Base-by-base conservation (phyloP, 306 rosid species). In the Prunus dulcis region DNA sequence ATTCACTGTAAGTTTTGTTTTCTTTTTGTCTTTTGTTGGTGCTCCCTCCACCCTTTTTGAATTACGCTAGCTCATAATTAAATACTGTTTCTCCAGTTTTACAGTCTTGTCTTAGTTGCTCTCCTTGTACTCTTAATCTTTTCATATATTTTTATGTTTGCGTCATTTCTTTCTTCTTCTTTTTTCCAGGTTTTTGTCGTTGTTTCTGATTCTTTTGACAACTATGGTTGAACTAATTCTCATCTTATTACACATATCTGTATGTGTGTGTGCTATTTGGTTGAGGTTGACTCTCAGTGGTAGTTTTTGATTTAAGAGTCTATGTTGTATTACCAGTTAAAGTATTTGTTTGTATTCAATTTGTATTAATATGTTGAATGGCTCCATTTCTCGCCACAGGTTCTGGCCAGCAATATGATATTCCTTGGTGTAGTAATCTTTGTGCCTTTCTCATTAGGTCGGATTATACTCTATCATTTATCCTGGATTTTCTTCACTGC, bases 391-490 rank as follows among this genome's bases (percentile, higher is more conserved):
- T 79, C 25, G 79, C 38, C 82, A 82, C 90, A 96, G 99, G 99
- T 96, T 72, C 85, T 96, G 74, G 99, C 98, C 3, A 96, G 99
- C 89, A 96, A 96, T 87, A 92, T 96, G 99, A 96, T 96, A 89
- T 96, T 96, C 88, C 97, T 96, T 67, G 99, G 96, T 10, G 96
- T 91, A 41, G 96, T 96, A 58, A 91, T 96, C 86, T 88, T 92
- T 84, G 90, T 96, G 77, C 99, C 99, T 47, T 96, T 96, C 75
- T 84, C 98, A 30, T 79, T 96, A 64, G 99, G 99, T 69, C 97
- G 99, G 30, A 60, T 92, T 71, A 89, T 93, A 75, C 93, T 96
- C 63, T 85, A 91, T 83, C 84, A 87, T 78, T 57, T 89, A 62
- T 91, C 96, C 34, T 92, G 96, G 97, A 71, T 91, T 86, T 92